Evolutionary conservation across 768 basidiomycete species (phyloP).

Genomic region (Mycena leptocephala): DNA sequence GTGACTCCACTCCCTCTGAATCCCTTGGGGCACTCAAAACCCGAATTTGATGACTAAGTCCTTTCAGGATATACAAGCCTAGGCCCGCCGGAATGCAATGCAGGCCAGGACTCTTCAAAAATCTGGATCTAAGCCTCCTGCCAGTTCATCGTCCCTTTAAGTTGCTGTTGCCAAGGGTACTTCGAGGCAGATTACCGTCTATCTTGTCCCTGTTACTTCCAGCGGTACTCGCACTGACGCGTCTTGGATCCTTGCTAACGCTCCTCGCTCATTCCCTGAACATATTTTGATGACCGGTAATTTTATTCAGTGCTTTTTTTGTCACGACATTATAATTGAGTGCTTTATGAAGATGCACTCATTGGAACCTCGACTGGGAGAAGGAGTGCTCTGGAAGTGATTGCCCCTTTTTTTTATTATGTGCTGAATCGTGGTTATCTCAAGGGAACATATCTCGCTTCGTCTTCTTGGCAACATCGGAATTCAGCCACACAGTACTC

Average conservation of each 20-base stretch:
- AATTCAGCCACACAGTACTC: too few relatives aligned
- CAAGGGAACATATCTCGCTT: constrained; percentile 4
- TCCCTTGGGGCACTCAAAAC: not conserved
- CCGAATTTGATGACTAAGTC: not conserved
- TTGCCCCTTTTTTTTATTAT: too few relatives aligned
- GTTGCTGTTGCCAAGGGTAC: constrained; percentile 3
- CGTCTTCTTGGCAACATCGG: constrained; percentile 6
- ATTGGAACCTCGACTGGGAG: constrained; percentile 19
- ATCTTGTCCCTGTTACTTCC: constrained; percentile 14
- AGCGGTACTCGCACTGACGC: constrained; percentile 9
- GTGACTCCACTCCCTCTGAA: not conserved
- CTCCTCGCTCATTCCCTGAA: constrained; percentile 12
- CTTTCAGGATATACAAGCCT: not conserved
- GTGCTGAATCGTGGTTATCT: too few relatives aligned
- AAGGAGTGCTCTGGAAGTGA: constrained; percentile 25
- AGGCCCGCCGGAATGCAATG: constrained; percentile 9
- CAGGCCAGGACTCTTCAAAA: constrained; percentile 17
- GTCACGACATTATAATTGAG: too few relatives aligned
- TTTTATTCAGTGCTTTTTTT: not conserved
- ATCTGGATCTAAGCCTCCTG: not conserved
- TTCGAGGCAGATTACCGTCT: constrained; percentile 6
- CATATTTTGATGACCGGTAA: not conserved
- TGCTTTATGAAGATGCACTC: not conserved
- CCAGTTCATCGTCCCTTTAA: not conserved
- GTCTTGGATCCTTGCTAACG: constrained; percentile 4